Evolutionary conservation across 1,139 yeast genomes (phyloP).

Genomic region (Zygoascus sp.): DNA sequence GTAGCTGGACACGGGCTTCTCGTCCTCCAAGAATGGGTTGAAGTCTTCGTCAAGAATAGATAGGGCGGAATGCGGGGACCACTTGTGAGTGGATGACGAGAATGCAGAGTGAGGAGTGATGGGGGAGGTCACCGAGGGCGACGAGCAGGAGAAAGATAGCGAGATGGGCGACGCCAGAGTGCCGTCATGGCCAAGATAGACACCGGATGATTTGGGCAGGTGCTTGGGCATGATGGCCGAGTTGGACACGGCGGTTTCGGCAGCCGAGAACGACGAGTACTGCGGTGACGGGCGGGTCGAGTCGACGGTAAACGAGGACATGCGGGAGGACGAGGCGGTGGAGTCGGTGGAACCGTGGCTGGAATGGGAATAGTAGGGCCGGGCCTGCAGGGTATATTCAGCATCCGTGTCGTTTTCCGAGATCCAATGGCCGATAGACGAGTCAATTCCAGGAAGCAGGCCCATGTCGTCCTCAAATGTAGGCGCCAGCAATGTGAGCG

Average conservation of each 20-base stretch:
- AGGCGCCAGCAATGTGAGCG: neutral
- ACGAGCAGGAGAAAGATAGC: neutral
- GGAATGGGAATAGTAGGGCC: neutral
- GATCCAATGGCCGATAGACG: slow-evolving; percentile 6
- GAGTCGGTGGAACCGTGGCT: slow-evolving; percentile 3
- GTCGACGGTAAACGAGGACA: neutral
- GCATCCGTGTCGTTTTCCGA: neutral
- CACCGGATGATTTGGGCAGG: neutral
- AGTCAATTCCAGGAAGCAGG: neutral
- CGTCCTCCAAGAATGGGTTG: slow-evolving; percentile 15
- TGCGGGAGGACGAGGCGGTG: neutral
- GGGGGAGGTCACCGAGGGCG: slow-evolving; percentile 1
- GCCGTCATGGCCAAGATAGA: slow-evolving; percentile 3
- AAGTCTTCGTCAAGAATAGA: slow-evolving; percentile 12
- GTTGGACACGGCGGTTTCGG: neutral
- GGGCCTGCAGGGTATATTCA: slow-evolving; percentile 1
- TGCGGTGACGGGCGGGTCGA: slow-evolving; percentile 1
- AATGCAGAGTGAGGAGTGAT: slow-evolving; percentile 4
- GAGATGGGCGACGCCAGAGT: slow-evolving; percentile 6
- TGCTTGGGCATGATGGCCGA: too few relatives aligned
- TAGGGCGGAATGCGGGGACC: slow-evolving; percentile 2
- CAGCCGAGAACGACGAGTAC: neutral
- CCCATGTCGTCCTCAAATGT: neutral
- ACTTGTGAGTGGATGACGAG: slow-evolving; percentile 2
- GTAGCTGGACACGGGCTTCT: neutral